Percentiles rank a stretch among this genome's conserved stretches.
Evolutionary conservation across 2,329 filamentous ascomycete genomes (phyloP).

Genomic region (Davidsoniella virescens): DNA sequence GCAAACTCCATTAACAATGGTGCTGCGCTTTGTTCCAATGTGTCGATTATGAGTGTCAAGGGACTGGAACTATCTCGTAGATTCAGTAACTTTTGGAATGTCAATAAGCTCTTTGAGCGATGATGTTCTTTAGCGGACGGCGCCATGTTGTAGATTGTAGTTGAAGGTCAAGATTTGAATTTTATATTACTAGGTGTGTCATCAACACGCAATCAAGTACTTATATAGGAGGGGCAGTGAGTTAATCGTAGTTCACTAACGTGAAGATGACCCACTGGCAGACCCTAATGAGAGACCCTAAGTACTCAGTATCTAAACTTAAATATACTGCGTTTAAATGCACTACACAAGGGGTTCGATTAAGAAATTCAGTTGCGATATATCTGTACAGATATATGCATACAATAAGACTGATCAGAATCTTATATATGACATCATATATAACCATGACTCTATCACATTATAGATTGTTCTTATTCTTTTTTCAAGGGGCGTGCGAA

Average conservation of each 20-base stretch:
- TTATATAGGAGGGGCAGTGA: not conserved
- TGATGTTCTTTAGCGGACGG: constrained; percentile 46
- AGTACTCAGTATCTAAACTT: not conserved
- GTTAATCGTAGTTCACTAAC: not conserved
- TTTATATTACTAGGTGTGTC: too few relatives aligned
- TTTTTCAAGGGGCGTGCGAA: too few relatives aligned
- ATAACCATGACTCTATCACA: too few relatives aligned
- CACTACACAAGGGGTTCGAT: too few relatives aligned
- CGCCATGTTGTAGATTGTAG: constrained; percentile 28
- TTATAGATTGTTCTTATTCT: too few relatives aligned
- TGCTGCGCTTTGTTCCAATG: constrained; percentile 61
- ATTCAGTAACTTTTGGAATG: constrained; percentile 69
- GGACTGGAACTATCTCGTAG: constrained; percentile 67
- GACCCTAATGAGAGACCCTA: not conserved
- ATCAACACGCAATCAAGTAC: too few relatives aligned
- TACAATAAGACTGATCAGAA: too few relatives aligned
- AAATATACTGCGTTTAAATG: too few relatives aligned
- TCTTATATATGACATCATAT: too few relatives aligned
- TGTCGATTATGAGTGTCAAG: constrained; percentile 73
- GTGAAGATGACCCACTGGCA: not conserved
- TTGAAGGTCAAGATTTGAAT: not conserved
- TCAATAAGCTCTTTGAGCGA: constrained; percentile 67
- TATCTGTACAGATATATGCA: too few relatives aligned
- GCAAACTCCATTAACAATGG: constrained; percentile 60
- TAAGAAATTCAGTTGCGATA: too few relatives aligned